Percentiles rank a stretch among this genome's conserved stretches.
phyloP scores from a whole-genome alignment of 2,329 filamentous ascomycete species.

The Colletotrichum sp. region DNA sequence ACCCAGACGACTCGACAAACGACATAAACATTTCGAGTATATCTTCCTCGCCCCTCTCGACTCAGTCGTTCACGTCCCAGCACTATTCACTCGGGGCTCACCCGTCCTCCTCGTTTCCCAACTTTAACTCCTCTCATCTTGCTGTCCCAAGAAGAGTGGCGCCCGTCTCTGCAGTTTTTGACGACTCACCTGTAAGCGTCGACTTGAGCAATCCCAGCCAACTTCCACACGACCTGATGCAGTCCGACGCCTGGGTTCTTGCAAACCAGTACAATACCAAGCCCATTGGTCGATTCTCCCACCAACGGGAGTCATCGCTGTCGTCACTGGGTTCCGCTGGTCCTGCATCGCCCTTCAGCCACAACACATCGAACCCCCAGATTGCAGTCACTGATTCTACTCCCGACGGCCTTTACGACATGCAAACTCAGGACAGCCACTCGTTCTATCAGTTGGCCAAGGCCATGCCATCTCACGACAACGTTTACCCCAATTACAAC shows the following conservation, averaged over 20 bases:
- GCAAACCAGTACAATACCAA: conserved; percentile 42
- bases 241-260: conserved; percentile 45
- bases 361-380: conserved; percentile 61
- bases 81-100: conserved; percentile 28
- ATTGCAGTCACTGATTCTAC: conserved; percentile 58
- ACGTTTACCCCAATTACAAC: conserved; percentile 48
- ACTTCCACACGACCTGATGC: conserved; percentile 37
- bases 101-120: conserved; percentile 3
- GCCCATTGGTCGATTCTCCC: conserved; percentile 43
- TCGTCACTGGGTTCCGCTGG: conserved; percentile 65
- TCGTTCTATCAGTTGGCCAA: conserved; percentile 55
- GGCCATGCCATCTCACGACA: conserved; percentile 36
- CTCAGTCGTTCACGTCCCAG: conserved; percentile 21
- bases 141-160: neutral
- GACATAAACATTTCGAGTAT: neutral
- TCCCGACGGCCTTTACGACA: conserved; percentile 50
- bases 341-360: conserved; percentile 63
- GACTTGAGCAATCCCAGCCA: neutral
- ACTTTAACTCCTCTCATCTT: neutral
- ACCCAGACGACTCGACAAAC: neutral
- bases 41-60: conserved; percentile 16
- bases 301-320: conserved; percentile 65
- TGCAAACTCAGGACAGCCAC: conserved; percentile 42
- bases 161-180: neutral
- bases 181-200: neutral